Evolutionary conservation across 805 yeast species (phyloP).

Genomic region (Candida khao-thaluensis): DNA sequence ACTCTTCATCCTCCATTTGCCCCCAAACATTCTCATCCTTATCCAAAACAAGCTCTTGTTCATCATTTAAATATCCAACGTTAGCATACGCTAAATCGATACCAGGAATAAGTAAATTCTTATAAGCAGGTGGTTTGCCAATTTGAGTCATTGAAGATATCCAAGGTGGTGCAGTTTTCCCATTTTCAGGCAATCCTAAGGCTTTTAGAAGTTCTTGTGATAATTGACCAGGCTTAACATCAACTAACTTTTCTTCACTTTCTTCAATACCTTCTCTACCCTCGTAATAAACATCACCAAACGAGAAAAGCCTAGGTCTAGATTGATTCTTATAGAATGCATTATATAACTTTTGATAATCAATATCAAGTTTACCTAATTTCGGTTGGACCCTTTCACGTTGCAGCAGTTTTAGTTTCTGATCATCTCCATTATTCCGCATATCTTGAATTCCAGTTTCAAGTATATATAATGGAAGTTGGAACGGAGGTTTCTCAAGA

Average conservation of each 20-base stretch:
- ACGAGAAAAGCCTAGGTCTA: conserved; percentile 63
- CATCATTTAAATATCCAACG: conserved; percentile 27
- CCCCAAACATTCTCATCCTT: conserved; percentile 33
- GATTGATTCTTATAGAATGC: conserved; percentile 84
- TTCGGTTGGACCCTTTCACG: conserved; percentile 88
- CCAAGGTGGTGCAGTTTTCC: conserved; percentile 72
- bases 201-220: conserved; percentile 66
- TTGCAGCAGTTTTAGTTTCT: conserved; percentile 66
- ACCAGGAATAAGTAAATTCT: conserved; percentile 57
- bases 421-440: conserved; percentile 65
- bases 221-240: conserved; percentile 64
- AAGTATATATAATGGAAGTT: conserved; percentile 71
- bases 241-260: conserved; percentile 27
- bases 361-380: conserved; percentile 81
- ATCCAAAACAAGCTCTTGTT: conserved; percentile 14
- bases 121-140: conserved; percentile 87
- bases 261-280: conserved; percentile 59
- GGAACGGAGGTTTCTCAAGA: conserved; percentile 66
- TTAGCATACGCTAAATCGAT: conserved; percentile 37
- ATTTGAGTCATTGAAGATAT: conserved; percentile 58
- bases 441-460: conserved; percentile 86
- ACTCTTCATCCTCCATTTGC: conserved; percentile 25
- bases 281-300: conserved; percentile 80
- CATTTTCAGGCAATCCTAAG: conserved; percentile 57
- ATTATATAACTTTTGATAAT: conserved; percentile 75